Evolutionary conservation across 441 rosid species (phyloP), one percentile per base, ranked within the genome.

Genomic region (Melastoma candidum): DNA sequence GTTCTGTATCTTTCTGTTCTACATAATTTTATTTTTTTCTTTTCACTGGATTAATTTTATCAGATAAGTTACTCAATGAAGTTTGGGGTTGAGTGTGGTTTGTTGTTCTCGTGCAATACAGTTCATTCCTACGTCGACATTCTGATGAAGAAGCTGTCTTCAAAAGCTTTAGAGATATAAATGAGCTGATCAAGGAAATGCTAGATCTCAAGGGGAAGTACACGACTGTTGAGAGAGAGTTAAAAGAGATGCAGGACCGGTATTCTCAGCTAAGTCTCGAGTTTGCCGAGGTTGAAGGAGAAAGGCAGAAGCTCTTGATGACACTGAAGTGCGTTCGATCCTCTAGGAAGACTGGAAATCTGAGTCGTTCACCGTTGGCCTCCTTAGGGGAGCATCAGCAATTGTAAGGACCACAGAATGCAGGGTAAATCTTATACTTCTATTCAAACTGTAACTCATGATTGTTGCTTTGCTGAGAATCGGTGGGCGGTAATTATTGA

Each of bases 101-200:
- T 7, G 12, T 9, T 8, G n/a, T 51, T 17, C 8, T 26, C 2
- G 24, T 43, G 26, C 11, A 13, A 12, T 48, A 48, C 94, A 94
- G 96, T 70, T 85, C 92, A 44, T 94, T 94, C 82, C 73, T 87
- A 74, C 82, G 82, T 68, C 90, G 81, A 68, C 97, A 87, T 56
- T 62, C 72, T 8, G 83, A 90, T 10, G 94, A 90, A 66, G 86
- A 87, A 79, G 90, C 95, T 49, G 77, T 90, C 64, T 85, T 90
- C 71, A 85, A 80, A 71, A 90, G 96, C 77, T 94, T 94, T 61
- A 90, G 80, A 72, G 96, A 94, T 78, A 94, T 87, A 72, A 94
- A 94, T 56, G 83, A 85, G 56, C 79, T 90, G 66, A 90, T 94
- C 32, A 85, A 79, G 63, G 97, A 87, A 67, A 87, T 80, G 90